phyloP scores from a whole-genome alignment of 495 filamentous ascomycete species.

The Podospora australis region DNA sequence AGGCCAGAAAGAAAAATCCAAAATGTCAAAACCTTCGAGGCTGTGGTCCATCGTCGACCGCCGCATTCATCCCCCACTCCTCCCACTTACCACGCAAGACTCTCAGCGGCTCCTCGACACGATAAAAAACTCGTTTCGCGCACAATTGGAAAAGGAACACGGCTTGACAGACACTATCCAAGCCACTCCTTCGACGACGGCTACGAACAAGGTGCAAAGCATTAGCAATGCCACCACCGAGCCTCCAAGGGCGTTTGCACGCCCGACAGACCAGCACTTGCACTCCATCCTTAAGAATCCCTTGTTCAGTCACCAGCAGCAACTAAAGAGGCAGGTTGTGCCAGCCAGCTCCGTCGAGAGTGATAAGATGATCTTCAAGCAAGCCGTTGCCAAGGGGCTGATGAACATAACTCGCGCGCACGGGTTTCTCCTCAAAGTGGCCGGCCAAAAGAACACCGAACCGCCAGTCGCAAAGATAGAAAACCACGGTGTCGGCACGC shows the following conservation, averaged over 20 bases:
- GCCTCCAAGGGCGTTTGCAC: constrained; percentile 5
- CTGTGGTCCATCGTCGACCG: constrained; percentile 31
- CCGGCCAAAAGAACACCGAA: constrained; percentile 22
- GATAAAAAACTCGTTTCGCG: constrained; percentile 70
- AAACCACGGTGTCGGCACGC: constrained; percentile 33
- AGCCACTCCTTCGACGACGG: too few relatives aligned
- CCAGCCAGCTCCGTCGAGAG: background rate
- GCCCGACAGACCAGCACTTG: constrained; percentile 50
- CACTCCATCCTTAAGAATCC: constrained; percentile 65
- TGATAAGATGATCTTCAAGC: constrained; percentile 31
- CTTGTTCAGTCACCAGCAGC: constrained; percentile 37
- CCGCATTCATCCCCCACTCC: constrained; percentile 63
- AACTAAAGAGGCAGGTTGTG: background rate
- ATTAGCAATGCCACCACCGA: background rate
- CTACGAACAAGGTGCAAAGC: constrained; percentile 14
- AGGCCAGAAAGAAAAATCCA: background rate
- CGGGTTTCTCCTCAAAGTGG: constrained; percentile 32
- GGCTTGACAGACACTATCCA: constrained; percentile 29
- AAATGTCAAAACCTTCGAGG: constrained; percentile 24
- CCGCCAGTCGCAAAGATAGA: constrained; percentile 25
- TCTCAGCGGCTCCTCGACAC: constrained; percentile 60
- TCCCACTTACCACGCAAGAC: constrained; percentile 58
- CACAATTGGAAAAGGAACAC: constrained; percentile 63
- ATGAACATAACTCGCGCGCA: constrained; percentile 38
- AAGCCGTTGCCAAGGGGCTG: constrained; percentile 35